Conservation (phyloP, 345 rosid genomes). For the Ceriops tagal region DNA sequence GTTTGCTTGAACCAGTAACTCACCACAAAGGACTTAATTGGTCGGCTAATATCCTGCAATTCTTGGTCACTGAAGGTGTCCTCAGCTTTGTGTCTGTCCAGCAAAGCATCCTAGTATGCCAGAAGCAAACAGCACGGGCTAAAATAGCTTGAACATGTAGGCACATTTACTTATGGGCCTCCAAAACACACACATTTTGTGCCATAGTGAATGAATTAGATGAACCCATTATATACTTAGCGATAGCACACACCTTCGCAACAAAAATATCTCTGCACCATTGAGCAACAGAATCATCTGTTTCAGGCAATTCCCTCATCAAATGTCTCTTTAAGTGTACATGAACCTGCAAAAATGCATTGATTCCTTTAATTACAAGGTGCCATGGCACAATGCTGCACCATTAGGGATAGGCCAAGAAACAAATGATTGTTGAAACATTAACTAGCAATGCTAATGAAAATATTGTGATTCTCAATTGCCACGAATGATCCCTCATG, state of each 20-base stretch:
- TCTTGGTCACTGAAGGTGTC: slow-evolving; percentile 30
- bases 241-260: slow-evolving; percentile 20
- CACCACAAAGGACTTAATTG: slow-evolving; percentile 29
- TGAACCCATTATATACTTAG: background rate
- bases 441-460: background rate
- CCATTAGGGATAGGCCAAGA: background rate
- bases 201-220: background rate
- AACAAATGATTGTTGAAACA: background rate
- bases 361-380: no score
- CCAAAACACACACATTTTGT: background rate
- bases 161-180: background rate
- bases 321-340: slow-evolving; percentile 24
- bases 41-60: slow-evolving; percentile 26
- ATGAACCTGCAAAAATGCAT: slow-evolving; percentile 19
- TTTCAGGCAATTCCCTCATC: slow-evolving; percentile 34
- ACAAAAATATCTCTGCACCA: slow-evolving; percentile 38
- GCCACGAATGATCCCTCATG: no score
- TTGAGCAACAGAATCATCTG: slow-evolving; percentile 30
- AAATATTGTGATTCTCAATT: no score
- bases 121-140: background rate
- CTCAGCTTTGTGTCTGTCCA: slow-evolving; percentile 28
- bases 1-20: slow-evolving; percentile 6
- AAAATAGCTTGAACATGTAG: background rate
- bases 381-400: no score
- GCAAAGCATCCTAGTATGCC: slow-evolving; percentile 24